A percentile compares a stretch with the other conserved stretches of the same genome.
Evolutionary conservation across 495 filamentous ascomycete species (phyloP).

Genomic region (Thozetella sp.): DNA sequence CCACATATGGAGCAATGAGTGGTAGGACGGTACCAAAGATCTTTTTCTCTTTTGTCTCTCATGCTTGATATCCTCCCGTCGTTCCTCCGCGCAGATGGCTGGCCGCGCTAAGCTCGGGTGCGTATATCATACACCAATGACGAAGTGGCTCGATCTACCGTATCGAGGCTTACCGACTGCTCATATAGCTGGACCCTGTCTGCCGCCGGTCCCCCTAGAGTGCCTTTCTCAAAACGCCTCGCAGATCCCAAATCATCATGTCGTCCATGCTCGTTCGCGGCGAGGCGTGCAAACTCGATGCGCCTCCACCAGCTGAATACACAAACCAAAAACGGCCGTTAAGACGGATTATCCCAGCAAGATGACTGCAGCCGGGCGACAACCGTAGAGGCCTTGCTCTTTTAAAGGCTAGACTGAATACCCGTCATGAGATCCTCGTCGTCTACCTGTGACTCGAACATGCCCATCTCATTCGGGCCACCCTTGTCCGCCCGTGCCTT

Average conservation of each 20-base stretch:
- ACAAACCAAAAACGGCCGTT: too few species aligned
- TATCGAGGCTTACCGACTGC: too few species aligned
- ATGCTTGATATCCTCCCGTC: too few species aligned
- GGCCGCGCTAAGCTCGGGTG: too few species aligned
- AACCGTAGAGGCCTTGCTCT: neutral
- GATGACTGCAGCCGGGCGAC: too few species aligned
- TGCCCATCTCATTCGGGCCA: constrained; percentile 6
- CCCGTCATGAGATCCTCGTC: constrained; percentile 70
- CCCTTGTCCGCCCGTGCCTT: constrained; percentile 39
- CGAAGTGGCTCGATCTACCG: too few species aligned
- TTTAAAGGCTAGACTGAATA: constrained; percentile 3
- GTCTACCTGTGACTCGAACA: constrained; percentile 43
- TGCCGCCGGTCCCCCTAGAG: neutral
- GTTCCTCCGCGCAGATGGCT: too few species aligned
- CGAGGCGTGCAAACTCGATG: too few species aligned
- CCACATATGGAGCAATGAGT: neutral
- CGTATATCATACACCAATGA: neutral
- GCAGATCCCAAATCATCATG: neutral
- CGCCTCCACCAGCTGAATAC: too few species aligned
- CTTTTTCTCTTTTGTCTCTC: neutral
- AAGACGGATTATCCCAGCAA: too few species aligned
- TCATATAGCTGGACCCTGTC: neutral
- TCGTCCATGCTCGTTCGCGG: neutral
- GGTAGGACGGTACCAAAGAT: neutral
- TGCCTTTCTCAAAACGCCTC: neutral